Evolutionary conservation across 129 eudicot genomes (phyloP), one percentile per base, ranked within the genome.

Genomic region (Smallanthus sonchifolius): DNA sequence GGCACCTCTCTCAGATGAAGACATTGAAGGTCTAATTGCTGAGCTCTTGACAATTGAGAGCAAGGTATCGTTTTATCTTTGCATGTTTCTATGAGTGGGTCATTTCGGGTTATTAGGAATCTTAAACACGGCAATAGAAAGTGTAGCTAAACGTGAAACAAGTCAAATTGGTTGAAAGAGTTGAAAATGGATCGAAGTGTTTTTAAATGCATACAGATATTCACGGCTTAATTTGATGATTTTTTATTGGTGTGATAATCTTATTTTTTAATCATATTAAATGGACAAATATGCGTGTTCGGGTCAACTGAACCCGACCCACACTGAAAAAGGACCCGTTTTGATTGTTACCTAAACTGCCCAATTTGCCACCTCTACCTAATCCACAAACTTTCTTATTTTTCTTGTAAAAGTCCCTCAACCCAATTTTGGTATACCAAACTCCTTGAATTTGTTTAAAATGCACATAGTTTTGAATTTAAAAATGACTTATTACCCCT

Each of bases 31-130:
- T 70, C 85, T 95, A 64, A 83, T 95, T 48, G 87, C 84, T 6
- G 99, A 95, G 77, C 97, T 95, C 48, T 68, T 95, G 76, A 86
- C 88, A 85, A 90, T 88, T 52, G 99, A 95, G 87, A 88, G 97
- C 57, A 95, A 95, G 92, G 99, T 95, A 83, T 40, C 45, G 6
- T 10, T 55, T 69, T 49, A 9, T 42, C 49, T 28, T 55, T 67
- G 16, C 59, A 35, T 28, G 52, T 40, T 15, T 67, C 37, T 64
- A 24, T 56, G 65, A 28, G 39, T 72, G 40, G 52, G 52, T 10
- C 52, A 38, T 40, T 55, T 56, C 10, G 39, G 39, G 55, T 43
- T 14, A 56, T 13, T 39, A 10, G 2, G n/a, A 19, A 72, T 56
- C 51, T 71, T 52, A 38, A 54, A 37, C 20, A n/a, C 3, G 49